These are phyloP conservation scores for Boeremia exigua DNA, from an alignment of 2,329 filamentous ascomycete genomes.

Conservation along the genomic window DNA sequence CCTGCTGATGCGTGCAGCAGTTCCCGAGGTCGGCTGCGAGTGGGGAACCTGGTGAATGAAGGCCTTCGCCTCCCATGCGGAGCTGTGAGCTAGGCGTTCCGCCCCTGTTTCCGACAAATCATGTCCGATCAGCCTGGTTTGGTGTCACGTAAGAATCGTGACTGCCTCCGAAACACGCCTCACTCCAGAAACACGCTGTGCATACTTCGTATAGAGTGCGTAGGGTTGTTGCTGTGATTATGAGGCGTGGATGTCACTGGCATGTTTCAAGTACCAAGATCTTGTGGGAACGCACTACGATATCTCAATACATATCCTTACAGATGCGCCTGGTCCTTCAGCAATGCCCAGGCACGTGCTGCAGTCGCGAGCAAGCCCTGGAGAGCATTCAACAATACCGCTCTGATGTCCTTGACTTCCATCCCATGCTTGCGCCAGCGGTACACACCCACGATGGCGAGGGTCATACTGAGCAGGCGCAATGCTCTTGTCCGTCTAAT, in stretches of 20 bases:
- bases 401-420: slow-evolving; percentile 28
- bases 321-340: slow-evolving; percentile 11
- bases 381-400: slow-evolving; percentile 14
- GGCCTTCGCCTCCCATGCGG: slow-evolving; percentile 18
- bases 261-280: background rate
- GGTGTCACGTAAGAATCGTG: slow-evolving; percentile 6
- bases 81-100: slow-evolving; percentile 24
- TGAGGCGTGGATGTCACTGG: background rate
- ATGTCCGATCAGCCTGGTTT: slow-evolving; percentile 6
- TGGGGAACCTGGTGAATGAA: slow-evolving; percentile 18
- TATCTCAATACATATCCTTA: background rate
- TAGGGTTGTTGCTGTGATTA: background rate
- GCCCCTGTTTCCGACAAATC: slow-evolving; percentile 19
- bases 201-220: background rate
- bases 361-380: slow-evolving; percentile 17
- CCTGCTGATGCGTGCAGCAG: slow-evolving; percentile 21
- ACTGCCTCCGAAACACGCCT: background rate
- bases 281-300: background rate
- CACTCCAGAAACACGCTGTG: background rate
- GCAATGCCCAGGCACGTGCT: slow-evolving; percentile 5
- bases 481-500: slow-evolving; percentile 27
- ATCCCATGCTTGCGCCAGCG: slow-evolving; percentile 33
- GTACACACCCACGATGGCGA: slow-evolving; percentile 34
- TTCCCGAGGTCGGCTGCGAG: slow-evolving; percentile 12
- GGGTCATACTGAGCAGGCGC: slow-evolving; percentile 24